These are phyloP conservation scores for Globisporangium paroecandrum DNA, from an alignment of 352 stramenopile species.

Conservation along the genomic window DNA sequence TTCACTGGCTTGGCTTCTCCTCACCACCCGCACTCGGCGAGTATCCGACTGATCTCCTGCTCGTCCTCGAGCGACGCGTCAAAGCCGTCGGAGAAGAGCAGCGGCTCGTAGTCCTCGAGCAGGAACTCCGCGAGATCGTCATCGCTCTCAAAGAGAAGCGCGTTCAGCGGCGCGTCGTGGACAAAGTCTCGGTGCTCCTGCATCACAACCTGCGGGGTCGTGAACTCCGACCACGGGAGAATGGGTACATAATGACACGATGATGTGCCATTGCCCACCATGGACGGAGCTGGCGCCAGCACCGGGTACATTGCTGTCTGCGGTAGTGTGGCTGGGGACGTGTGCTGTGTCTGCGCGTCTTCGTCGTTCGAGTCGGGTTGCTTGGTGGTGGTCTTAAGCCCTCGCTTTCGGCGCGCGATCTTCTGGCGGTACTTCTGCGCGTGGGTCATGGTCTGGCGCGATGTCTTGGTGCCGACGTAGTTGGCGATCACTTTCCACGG, in stretches of 20 bases:
- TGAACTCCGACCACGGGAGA: constrained; percentile 14
- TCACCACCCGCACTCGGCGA: constrained; percentile 21
- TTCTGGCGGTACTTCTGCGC: constrained; percentile 32
- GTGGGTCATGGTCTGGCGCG: constrained; percentile 28
- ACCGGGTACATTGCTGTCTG: neutral
- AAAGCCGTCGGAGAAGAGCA: constrained; percentile 17
- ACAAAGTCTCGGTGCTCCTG: constrained; percentile 22
- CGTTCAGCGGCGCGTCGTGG: constrained; percentile 6
- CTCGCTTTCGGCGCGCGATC: constrained; percentile 21
- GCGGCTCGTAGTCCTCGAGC: constrained; percentile 23
- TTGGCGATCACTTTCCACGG: constrained; percentile 28
- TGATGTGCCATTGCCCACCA: neutral
- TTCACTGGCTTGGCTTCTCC: too few species aligned
- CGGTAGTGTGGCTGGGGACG: neutral
- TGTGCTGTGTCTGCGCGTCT: neutral
- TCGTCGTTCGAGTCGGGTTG: neutral
- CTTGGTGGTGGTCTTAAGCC: constrained; percentile 18
- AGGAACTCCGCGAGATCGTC: constrained; percentile 17
- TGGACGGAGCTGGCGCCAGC: neutral
- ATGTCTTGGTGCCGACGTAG: constrained; percentile 24
- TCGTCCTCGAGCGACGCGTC: constrained; percentile 17
- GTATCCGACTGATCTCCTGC: constrained; percentile 22
- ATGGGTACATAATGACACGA: constrained; percentile 13
- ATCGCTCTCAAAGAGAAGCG: constrained; percentile 18
- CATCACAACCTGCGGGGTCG: constrained; percentile 18